A percentile compares a stretch with the other conserved stretches of the same genome.
Evolutionary conservation across 192 early-diverging fungal genomes (phyloP).

Genomic region (Haplosporangium gracile): DNA sequence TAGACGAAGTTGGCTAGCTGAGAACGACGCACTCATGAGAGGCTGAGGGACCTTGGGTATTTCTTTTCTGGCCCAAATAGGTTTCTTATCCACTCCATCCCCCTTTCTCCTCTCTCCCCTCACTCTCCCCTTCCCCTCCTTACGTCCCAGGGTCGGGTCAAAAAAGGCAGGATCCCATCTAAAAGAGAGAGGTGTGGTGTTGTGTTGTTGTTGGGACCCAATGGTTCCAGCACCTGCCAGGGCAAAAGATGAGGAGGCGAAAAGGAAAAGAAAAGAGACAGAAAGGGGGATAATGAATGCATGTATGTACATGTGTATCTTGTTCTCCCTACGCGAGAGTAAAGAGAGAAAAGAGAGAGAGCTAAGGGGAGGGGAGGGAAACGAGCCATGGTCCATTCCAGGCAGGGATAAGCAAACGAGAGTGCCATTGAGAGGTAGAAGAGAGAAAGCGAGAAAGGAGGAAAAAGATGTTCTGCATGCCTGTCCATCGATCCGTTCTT

Average conservation of each 20-base stretch:
- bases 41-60: neutral
- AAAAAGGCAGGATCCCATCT: conserved; percentile 2
- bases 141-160: neutral
- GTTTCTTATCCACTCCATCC: neutral
- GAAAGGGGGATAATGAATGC: neutral
- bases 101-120: neutral
- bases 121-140: neutral
- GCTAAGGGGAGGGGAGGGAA: neutral
- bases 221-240: conserved; percentile 6
- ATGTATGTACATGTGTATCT: neutral
- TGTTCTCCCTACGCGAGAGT: neutral
- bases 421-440: too few relatives aligned
- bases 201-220: neutral
- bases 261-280: neutral
- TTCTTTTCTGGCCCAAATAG: neutral
- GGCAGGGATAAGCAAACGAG: conserved; percentile 11
- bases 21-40: neutral
- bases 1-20: neutral
- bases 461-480: neutral
- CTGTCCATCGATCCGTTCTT: neutral
- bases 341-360: neutral
- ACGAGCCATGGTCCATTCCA: conserved; percentile 9
- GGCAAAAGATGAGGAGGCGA: neutral
- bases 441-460: neutral
- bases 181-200: neutral